Conservation (phyloP, 2,329 filamentous ascomycete genomes). For the Pyricularia sp. region DNA sequence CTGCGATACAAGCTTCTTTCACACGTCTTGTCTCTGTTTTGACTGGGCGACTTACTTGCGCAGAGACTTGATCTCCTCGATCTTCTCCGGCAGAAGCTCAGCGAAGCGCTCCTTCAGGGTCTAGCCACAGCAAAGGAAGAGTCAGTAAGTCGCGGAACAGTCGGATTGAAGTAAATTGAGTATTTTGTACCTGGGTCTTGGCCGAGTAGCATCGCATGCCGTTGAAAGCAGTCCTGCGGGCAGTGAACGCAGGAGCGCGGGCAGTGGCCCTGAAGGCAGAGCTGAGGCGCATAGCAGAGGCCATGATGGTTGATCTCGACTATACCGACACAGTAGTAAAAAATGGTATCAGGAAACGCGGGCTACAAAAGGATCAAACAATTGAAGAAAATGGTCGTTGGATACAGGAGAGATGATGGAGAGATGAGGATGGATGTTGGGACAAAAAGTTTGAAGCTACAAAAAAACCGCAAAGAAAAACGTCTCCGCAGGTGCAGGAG, state of each 20-base stretch:
- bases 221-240: constrained; percentile 63
- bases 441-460: constrained; percentile 7
- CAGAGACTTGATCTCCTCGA: constrained; percentile 98
- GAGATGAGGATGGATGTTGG: constrained; percentile 1
- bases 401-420: constrained; percentile 2
- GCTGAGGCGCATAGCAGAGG: constrained; percentile 69
- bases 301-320: constrained; percentile 45
- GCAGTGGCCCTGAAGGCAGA: constrained; percentile 70
- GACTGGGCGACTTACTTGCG: constrained; percentile 57
- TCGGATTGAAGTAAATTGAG: background rate
- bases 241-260: constrained; percentile 51
- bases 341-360: background rate
- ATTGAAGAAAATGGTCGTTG: background rate
- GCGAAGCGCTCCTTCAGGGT: constrained; percentile 97
- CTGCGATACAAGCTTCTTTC: background rate
- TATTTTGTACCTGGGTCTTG: constrained; percentile 61
- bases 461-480: constrained; percentile 6
- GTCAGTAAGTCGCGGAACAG: constrained; percentile 6
- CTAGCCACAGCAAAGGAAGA: constrained; percentile 31
- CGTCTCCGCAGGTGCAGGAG: constrained; percentile 2
- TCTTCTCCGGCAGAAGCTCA: constrained; percentile 86
- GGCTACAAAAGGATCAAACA: background rate
- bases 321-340: constrained; percentile 2
- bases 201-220: constrained; percentile 83
- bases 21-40: background rate